Evolutionary conservation across 352 stramenopile species (phyloP), one percentile per base, ranked within the genome.

Genomic region (Phytophthora fragariaefolia): DNA sequence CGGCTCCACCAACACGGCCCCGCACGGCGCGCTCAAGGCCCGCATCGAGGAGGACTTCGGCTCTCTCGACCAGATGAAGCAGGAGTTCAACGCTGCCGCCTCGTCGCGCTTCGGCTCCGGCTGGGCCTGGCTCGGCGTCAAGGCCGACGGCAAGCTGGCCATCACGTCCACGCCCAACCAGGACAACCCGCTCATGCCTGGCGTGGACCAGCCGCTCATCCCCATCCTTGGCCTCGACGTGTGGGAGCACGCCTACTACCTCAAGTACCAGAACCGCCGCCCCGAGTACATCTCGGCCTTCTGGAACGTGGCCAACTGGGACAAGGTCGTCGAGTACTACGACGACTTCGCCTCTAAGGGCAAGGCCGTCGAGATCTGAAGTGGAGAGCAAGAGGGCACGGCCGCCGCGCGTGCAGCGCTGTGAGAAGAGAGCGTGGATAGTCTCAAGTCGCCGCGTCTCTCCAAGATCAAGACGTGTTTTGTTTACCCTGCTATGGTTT

Each of bases 241-340:
- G 42, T 99, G 97, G 97, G 96, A 99, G 77, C 93, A 98, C 76
- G 91, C 93, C 9, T 98, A 98, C 79, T 98, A 98, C 87, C 85
- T 98, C 61, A 97, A 99, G 83, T 98, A 99, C 89, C 93, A 99
- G 75, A 98, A 99, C 83, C 89, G 92, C 53, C 87, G 95, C 63
- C 91, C 95, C 17, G 93, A 98, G 77, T 99, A 99, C 91, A 98
- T 99, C 68, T 90, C 87, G 49, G 97, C 96, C 66, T 99, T 97
- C 83, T 99, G 97, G 97, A 99, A 99, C 85, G 95, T 99, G 63
- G 95, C 92, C 73, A 97, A 98, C 89, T 98, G 90, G 90, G 87
- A 96, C 78, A 93, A 96, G 82, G 93, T 97, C 42, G 89, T 92
- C 22, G 81, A 96, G 73, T 96, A 96, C 87, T 97, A 97, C 74